A percentile compares a stretch with the other conserved stretches of the same genome.
Conservation (phyloP, 768 basidiomycete genomes). For the Pleurotus citrinopileatus region DNA sequence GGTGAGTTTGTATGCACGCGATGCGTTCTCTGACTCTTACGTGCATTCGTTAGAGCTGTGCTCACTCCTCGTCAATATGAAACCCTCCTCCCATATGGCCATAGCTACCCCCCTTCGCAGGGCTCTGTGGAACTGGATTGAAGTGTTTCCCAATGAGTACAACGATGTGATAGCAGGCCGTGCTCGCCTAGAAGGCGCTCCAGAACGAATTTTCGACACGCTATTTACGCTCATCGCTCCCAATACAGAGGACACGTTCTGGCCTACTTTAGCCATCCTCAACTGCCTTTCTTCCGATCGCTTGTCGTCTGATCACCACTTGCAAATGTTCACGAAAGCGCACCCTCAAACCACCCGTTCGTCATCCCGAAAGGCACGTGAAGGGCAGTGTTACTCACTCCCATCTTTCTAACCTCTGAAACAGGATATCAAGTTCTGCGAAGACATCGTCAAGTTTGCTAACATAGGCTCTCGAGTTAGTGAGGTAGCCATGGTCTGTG, state of each 20-base stretch:
- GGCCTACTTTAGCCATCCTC: constrained; percentile 79
- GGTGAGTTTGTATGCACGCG: constrained; percentile 43
- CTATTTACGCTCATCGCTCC: constrained; percentile 49
- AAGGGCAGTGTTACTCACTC: background rate
- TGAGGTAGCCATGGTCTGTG: constrained; percentile 69
- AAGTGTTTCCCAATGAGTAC: constrained; percentile 74
- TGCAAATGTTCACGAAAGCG: constrained; percentile 8
- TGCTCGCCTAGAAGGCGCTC: constrained; percentile 71
- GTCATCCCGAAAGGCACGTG: constrained; percentile 33
- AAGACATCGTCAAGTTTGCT: constrained; percentile 61
- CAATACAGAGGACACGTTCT: constrained; percentile 55
- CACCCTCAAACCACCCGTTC: background rate
- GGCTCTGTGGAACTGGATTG: constrained; percentile 91
- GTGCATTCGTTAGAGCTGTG: constrained; percentile 60
- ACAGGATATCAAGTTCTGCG: constrained; percentile 37
- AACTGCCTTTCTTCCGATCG: constrained; percentile 76
- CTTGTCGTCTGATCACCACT: constrained; percentile 54
- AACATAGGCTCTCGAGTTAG: constrained; percentile 51
- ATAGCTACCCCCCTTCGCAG: constrained; percentile 70
- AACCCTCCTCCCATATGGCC: constrained; percentile 65
- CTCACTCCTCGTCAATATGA: constrained; percentile 81
- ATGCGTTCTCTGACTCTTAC: background rate
- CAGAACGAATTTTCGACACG: constrained; percentile 85
- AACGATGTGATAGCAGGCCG: constrained; percentile 64
- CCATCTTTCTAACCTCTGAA: constrained; percentile 9